A percentile compares a stretch with the other conserved stretches of the same genome.
phyloP scores from a whole-genome alignment of 2,329 filamentous ascomycete species.

The Penicillium crustosum region DNA sequence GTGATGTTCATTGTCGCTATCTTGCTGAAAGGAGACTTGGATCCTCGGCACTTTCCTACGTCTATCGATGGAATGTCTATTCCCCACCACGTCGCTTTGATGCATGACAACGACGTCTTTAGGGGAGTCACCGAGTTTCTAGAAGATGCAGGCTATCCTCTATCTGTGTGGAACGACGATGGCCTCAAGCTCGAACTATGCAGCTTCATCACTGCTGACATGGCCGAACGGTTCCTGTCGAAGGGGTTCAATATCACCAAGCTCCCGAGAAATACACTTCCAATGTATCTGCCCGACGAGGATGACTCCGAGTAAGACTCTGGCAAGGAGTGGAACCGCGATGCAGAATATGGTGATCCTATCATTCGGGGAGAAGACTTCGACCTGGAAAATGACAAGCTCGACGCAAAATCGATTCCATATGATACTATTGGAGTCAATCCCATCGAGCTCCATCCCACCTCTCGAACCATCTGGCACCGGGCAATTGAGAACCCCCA shows the following conservation, averaged over 20 bases:
- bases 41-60: constrained; percentile 4
- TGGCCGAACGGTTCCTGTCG: constrained; percentile 3
- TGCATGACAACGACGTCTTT: not conserved
- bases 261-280: constrained; percentile 4
- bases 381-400: not conserved
- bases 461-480: constrained; percentile 5
- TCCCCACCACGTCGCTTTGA: constrained; percentile 3
- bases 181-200: constrained; percentile 4
- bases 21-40: not conserved
- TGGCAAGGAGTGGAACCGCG: not conserved
- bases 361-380: not conserved
- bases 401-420: not conserved
- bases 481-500: constrained; percentile 4
- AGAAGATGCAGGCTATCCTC: not conserved
- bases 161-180: constrained; percentile 6
- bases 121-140: not conserved
- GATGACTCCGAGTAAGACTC: not conserved
- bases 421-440: not conserved
- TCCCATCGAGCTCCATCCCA: not conserved
- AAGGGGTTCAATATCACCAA: constrained; percentile 4
- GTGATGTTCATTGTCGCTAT: not conserved
- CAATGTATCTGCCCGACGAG: not conserved
- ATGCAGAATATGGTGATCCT: constrained; percentile 2
- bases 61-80: constrained; percentile 2
- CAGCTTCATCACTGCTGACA: not conserved